Evolutionary conservation across 441 rosid species (phyloP), one percentile per base, ranked within the genome.

Genomic region (Adansonia madagascariensis): DNA sequence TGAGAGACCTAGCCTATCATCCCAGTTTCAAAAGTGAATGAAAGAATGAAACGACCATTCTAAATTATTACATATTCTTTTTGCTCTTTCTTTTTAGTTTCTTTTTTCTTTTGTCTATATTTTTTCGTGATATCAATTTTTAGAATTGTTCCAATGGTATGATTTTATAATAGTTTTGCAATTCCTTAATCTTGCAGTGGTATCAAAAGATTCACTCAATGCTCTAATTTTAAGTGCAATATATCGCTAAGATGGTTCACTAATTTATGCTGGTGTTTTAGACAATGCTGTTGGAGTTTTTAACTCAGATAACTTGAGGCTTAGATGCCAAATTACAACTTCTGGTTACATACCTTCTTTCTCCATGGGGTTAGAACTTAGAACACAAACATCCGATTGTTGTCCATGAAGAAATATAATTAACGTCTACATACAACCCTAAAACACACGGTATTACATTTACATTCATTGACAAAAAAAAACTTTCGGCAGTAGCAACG

Each of bases 211-310:
- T 20, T 39, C 78, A 7, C 87, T 88, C 57, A 0, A 71, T 4
- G 89, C 89, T 69, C 85, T 84, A 49, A 82, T 86, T 73, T 85
- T 89, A 43, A 85, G 83, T 82, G 91, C 87, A 47, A 81, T 83
- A 78, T 88, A 84, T 83, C 86, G 89, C 7, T 86, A 89, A 24
- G 85, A 86, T 62, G 84, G 91, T 49, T 72, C 57, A 50, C 80
- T 86, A 71, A 75, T 88, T 35, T 88, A 85, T 80, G 70, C 86
- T 60, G 85, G 86, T 15, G 86, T 88, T 71, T 88, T 84, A 73
- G 88, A 88, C 44, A 88, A 88, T n/a, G 83, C 86, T 43, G 73
- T 88, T 57, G 91, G 89, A 78, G 88, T 88, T 65, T 88, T 88
- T 61, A 88, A 88, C 75, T 84, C 84, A 3, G 89, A 88, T 50